These are phyloP conservation scores for Coniferiporia sulphurascens DNA, from an alignment of 1,284 basidiomycete species.

Conservation along the genomic window DNA sequence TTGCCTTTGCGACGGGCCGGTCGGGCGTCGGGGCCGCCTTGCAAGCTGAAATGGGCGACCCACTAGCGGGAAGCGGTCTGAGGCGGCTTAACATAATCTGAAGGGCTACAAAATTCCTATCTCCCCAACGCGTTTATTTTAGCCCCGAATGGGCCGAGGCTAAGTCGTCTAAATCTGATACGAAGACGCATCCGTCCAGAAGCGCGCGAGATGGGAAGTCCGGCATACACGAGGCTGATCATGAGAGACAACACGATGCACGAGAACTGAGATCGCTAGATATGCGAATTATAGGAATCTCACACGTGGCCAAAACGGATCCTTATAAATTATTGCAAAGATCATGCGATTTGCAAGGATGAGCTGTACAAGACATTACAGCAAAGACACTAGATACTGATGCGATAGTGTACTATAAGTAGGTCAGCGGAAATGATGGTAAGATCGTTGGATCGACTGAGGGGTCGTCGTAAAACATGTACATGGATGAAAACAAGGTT, in stretches of 20 bases:
- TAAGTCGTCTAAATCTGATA: neutral
- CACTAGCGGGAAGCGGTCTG: too few species aligned
- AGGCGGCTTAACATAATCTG: too few species aligned
- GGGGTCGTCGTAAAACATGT: slow-evolving; percentile 4
- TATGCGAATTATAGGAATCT: too few species aligned
- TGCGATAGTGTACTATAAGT: slow-evolving; percentile 11
- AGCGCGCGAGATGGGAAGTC: neutral
- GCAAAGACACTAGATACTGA: slow-evolving; percentile 12
- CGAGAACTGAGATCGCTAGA: neutral
- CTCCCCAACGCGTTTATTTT: too few species aligned
- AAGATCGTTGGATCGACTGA: slow-evolving; percentile 8
- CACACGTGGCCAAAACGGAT: too few species aligned
- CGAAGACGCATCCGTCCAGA: neutral
- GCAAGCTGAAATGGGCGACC: too few species aligned
- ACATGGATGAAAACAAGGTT: slow-evolving; percentile 4
- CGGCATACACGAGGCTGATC: neutral
- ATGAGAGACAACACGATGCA: neutral
- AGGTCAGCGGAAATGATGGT: slow-evolving; percentile 4
- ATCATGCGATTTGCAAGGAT: slow-evolving; percentile 4
- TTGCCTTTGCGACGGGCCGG: too few species aligned
- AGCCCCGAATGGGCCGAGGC: neutral
- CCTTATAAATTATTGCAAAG: neutral
- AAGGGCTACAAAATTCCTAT: too few species aligned
- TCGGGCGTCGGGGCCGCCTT: too few species aligned
- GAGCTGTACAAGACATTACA: slow-evolving; percentile 2